Evolutionary conservation across 352 stramenopile species (phyloP).

Genomic region (Phytophthora niederhauseri): DNA sequence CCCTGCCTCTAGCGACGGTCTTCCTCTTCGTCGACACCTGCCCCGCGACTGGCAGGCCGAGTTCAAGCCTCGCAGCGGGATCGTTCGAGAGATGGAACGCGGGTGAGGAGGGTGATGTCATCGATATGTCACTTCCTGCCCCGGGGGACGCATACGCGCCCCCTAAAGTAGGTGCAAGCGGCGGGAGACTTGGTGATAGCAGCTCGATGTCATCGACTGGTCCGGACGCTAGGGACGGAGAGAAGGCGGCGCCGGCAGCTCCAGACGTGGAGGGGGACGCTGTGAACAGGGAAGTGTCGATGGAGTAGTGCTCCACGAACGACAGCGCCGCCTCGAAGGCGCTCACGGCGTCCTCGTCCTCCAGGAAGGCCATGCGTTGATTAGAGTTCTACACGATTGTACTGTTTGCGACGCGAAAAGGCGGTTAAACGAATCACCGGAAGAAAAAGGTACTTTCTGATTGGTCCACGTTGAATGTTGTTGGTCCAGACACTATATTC

Average conservation of each 20-base stretch:
- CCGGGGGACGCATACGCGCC: slow-evolving; percentile 2
- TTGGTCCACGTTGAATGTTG: background rate
- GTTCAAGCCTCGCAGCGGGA: slow-evolving; percentile 16
- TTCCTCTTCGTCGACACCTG: slow-evolving; percentile 15
- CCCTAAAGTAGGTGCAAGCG: slow-evolving; percentile 7
- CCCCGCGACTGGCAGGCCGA: slow-evolving; percentile 16
- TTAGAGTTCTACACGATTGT: background rate
- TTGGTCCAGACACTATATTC: background rate
- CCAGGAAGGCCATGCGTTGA: slow-evolving; percentile 37
- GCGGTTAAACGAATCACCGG: slow-evolving; percentile 5
- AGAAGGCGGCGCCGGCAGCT: background rate
- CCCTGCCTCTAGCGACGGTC: slow-evolving; percentile 12
- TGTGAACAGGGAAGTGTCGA: slow-evolving; percentile 38
- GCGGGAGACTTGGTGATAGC: slow-evolving; percentile 29
- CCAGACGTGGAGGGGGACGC: slow-evolving; percentile 8
- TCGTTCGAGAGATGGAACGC: slow-evolving; percentile 21
- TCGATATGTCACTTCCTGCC: slow-evolving; percentile 6
- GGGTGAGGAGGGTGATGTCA: slow-evolving; percentile 18
- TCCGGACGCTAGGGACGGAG: slow-evolving; percentile 9
- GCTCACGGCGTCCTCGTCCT: slow-evolving; percentile 38
- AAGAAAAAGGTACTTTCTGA: background rate
- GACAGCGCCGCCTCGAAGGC: slow-evolving; percentile 46
- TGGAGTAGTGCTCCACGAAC: slow-evolving; percentile 47
- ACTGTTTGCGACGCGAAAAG: background rate
- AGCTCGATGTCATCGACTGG: slow-evolving; percentile 31